A percentile compares a stretch with the other conserved stretches of the same genome.
Conservation (phyloP, 345 rosid species). For the Corymbia maculata region DNA sequence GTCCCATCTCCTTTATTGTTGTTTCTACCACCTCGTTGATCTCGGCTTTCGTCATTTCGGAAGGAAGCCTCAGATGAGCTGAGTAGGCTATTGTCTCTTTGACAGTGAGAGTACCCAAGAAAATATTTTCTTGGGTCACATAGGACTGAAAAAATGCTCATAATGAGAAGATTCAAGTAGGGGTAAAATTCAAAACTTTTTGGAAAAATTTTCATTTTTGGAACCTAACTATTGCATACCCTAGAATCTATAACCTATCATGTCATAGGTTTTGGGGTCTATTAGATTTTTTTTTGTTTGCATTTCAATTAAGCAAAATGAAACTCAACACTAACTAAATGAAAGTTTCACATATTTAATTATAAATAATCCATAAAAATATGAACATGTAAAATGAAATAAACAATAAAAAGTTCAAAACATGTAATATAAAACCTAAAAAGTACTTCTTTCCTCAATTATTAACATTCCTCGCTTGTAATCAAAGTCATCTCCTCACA, state of each 20-base stretch:
- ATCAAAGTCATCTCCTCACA: neutral
- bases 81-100: conserved; percentile 35
- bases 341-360: neutral
- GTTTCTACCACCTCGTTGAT: conserved; percentile 30
- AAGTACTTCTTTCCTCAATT: no score
- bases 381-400: neutral
- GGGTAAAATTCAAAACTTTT: no score
- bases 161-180: neutral
- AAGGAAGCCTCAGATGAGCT: conserved; percentile 34
- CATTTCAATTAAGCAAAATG: neutral
- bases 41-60: conserved; percentile 16
- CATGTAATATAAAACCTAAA: neutral
- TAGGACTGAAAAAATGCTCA: conserved; percentile 16
- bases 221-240: no score
- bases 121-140: conserved; percentile 33
- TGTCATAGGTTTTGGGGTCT: neutral
- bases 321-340: no score
- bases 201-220: no score
- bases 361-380: no score
- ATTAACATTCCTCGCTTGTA: neutral
- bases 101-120: conserved; percentile 29
- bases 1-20: conserved; percentile 43
- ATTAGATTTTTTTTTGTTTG: no score
- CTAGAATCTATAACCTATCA: neutral
- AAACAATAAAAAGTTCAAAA: no score